Evolutionary conservation across 73 alveolate genomes (phyloP).

Genomic region (Blepharisma japonicum): DNA sequence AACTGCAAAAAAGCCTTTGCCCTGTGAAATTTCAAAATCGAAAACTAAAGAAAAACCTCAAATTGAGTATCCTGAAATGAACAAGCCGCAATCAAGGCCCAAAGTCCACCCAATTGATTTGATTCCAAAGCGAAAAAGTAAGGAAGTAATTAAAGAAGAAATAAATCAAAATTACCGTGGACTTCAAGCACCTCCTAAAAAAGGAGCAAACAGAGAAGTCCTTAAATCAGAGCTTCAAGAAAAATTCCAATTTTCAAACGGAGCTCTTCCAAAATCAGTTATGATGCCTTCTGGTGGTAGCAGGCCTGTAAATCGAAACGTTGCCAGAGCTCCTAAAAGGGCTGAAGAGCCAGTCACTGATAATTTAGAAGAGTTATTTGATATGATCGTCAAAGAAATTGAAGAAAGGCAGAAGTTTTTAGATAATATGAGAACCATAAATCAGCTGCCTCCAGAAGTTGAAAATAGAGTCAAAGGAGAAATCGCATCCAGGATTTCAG

Average conservation of each 20-base stretch:
- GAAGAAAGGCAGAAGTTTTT: slow-evolving; percentile 50
- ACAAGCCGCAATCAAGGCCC: slow-evolving; percentile 25
- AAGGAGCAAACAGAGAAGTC: slow-evolving; percentile 41
- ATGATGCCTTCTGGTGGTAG: neutral
- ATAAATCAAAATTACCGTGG: slow-evolving; percentile 31
- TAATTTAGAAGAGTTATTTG: slow-evolving; percentile 44
- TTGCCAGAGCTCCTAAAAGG: slow-evolving; percentile 24
- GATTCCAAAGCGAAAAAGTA: slow-evolving; percentile 39
- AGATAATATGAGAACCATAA: slow-evolving; percentile 27
- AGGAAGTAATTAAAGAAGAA: slow-evolving; percentile 38
- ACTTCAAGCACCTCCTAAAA: slow-evolving; percentile 38
- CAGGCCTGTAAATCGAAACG: neutral
- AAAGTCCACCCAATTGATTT: slow-evolving; percentile 51
- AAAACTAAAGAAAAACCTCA: slow-evolving; percentile 41
- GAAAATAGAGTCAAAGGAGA: slow-evolving; percentile 40
- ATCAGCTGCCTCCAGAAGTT: slow-evolving; percentile 27
- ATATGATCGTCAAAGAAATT: slow-evolving; percentile 40
- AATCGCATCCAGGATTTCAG: slow-evolving; percentile 48
- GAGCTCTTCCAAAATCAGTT: slow-evolving; percentile 11
- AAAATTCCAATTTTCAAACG: slow-evolving; percentile 41
- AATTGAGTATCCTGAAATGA: slow-evolving; percentile 51
- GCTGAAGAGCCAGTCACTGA: slow-evolving; percentile 33
- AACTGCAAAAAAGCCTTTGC: slow-evolving; percentile 33
- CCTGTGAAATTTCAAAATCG: slow-evolving; percentile 37
- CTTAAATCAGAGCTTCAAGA: slow-evolving; percentile 44